Percentiles rank a stretch among this genome's conserved stretches.
Conservation (phyloP, 2,329 filamentous ascomycete genomes). For the Phialophora chinensis region DNA sequence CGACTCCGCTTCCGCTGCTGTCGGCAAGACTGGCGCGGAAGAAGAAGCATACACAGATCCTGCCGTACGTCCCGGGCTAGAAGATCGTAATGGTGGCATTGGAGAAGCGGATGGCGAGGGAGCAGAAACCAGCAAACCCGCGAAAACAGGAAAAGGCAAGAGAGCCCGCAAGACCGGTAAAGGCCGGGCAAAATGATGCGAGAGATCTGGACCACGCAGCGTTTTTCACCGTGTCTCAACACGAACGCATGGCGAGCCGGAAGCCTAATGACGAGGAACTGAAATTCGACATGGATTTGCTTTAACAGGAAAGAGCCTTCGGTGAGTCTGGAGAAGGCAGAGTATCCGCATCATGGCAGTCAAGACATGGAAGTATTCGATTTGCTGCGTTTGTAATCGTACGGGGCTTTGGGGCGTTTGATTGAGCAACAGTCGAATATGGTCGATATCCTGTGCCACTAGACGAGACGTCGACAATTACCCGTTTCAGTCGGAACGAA, state of each 20-base stretch:
- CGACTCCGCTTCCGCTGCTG: neutral
- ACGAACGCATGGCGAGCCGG: neutral
- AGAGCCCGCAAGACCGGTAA: neutral
- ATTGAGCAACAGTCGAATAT: neutral
- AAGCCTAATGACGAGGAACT: neutral
- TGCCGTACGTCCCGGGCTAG: neutral
- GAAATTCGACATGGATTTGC: too few relatives aligned
- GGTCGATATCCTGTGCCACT: constrained; percentile 15
- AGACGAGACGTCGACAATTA: neutral
- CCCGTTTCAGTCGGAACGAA: neutral
- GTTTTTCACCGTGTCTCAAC: too few relatives aligned
- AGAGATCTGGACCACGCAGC: neutral
- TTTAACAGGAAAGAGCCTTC: neutral
- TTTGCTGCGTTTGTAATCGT: neutral
- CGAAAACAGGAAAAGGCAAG: constrained; percentile 10
- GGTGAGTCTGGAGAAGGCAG: neutral
- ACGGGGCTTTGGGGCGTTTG: neutral
- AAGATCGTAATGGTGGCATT: neutral
- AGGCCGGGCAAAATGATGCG: constrained; percentile 1
- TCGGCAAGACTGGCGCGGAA: neutral
- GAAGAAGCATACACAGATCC: constrained; percentile 4
- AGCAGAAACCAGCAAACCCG: neutral
- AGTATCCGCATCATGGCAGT: neutral
- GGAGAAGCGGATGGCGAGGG: constrained; percentile 1
- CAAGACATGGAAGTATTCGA: neutral